Percentiles rank a stretch among this genome's conserved stretches.
Conservation (phyloP, 2,329 filamentous ascomycete genomes). For the Phialophora expanda region DNA sequence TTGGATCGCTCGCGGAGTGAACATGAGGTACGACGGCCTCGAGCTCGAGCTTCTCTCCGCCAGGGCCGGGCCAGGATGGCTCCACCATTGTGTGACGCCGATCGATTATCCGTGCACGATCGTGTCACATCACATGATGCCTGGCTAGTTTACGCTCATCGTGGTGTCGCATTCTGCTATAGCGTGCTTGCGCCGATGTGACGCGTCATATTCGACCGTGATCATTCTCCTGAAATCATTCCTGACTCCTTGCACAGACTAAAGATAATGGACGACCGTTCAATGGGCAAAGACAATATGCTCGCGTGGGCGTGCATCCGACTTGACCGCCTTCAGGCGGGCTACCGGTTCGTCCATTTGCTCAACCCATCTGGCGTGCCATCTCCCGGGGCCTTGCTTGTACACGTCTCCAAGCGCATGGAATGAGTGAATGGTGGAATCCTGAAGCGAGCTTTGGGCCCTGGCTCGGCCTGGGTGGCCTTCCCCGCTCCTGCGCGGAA, state of each 20-base stretch:
- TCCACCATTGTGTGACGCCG: constrained; percentile 13
- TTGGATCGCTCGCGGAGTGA: background rate
- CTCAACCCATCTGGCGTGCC: constrained; percentile 70
- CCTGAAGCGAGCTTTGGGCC: constrained; percentile 11
- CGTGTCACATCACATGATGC: constrained; percentile 28
- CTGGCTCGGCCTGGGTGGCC: background rate
- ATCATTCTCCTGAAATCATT: constrained; percentile 4
- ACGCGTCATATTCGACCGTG: constrained; percentile 28
- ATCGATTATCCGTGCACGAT: constrained; percentile 27
- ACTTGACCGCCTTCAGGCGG: constrained; percentile 76
- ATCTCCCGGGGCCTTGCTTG: constrained; percentile 72
- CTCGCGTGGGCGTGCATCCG: constrained; percentile 89
- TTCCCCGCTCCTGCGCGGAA: constrained; percentile 11
- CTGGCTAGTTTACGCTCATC: constrained; percentile 5
- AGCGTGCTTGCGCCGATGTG: constrained; percentile 13
- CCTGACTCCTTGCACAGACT: constrained; percentile 59
- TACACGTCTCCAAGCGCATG: constrained; percentile 69
- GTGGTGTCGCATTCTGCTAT: background rate
- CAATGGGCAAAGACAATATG: constrained; percentile 76
- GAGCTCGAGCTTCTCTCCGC: background rate
- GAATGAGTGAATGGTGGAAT: constrained; percentile 12
- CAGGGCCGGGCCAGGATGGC: background rate
- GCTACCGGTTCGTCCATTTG: constrained; percentile 78
- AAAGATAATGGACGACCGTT: constrained; percentile 80
- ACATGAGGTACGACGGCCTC: background rate